Percentiles rank a stretch among this genome's conserved stretches.
These are phyloP conservation scores for Boletellus ananiceps DNA, from an alignment of 768 basidiomycete genomes.

Conservation along the genomic window DNA sequence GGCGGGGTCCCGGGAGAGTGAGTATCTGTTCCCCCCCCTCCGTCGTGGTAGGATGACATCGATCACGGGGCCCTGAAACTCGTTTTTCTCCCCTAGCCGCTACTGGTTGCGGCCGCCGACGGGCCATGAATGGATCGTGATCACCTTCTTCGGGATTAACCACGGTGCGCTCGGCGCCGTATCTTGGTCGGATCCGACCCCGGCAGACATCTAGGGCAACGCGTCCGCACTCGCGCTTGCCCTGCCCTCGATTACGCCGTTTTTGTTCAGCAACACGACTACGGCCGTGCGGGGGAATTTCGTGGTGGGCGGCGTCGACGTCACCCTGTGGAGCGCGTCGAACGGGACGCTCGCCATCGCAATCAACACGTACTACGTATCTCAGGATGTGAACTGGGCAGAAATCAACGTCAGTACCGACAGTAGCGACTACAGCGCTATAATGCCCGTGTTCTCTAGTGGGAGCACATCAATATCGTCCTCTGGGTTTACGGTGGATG, in stretches of 20 bases:
- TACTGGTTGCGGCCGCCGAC: constrained; percentile 63
- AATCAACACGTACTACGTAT: constrained; percentile 45
- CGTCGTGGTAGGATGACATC: not conserved
- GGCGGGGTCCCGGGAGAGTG: constrained; percentile 40
- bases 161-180: constrained; percentile 57
- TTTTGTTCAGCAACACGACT: constrained; percentile 41
- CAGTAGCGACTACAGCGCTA: not conserved
- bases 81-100: constrained; percentile 23
- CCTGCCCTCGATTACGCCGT: constrained; percentile 43
- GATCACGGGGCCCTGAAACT: not conserved
- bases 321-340: constrained; percentile 48
- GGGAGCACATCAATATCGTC: constrained; percentile 12
- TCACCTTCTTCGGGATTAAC: constrained; percentile 63
- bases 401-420: constrained; percentile 22
- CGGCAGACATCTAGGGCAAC: constrained; percentile 48
- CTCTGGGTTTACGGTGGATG: constrained; percentile 13
- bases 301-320: constrained; percentile 40
- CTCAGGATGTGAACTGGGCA: constrained; percentile 30
- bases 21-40: constrained; percentile 9
- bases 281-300: constrained; percentile 38
- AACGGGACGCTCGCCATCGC: constrained; percentile 45
- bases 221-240: constrained; percentile 46
- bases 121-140: constrained; percentile 61
- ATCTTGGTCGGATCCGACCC: constrained; percentile 51
- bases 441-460: constrained; percentile 7